Base-by-base conservation (phyloP, 805 yeast genomes). In the Phaffomyces opuntiae region DNA sequence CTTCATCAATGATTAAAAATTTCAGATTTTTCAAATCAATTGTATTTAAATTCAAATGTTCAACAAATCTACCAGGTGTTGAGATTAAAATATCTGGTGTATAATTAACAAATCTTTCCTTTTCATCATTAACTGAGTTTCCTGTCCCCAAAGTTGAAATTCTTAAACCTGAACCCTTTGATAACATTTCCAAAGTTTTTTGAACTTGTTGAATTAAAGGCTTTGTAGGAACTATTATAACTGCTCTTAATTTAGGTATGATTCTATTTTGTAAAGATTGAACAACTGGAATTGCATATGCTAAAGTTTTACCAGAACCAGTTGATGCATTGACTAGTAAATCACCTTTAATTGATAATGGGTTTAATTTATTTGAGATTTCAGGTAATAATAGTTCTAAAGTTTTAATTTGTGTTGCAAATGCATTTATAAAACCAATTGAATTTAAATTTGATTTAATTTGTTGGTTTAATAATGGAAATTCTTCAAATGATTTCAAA, bases 221-320 rank as follows among this genome's bases (percentile, higher is more conserved):
- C 55, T 81, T 82, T 9, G 99, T 93, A 9, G 99, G 99, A 1
- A 91, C 87, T 21, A 93, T 61, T 1, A 93, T 70, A 5, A 93
- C 69, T 35, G 93, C 90, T 43, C 96, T 67, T 4, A 87, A 63
- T 43, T 80, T 69, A 2, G 95, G 90, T 2, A 88, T 88, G 1
- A 75, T 68, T 47, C 96, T 73, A 9, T 66, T 63, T 14, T 72
- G 66, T 43, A 91, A 68, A 3, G 79, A 67, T 49, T 90, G 89
- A 3, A 93, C 72, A 8, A 93, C 74, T 1, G 99, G 98, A 2
- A 91, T 73, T 42, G 80, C 73, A 58, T 91, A 91, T 2, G 96
- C 95, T 45, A 93, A 68, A 0, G 99, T 91, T 61, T 91, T 91
- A 57, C 99, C 99, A 0, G 96, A 85, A 38, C 99, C 99, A 0